These are phyloP conservation scores for Ephemerocybe angulata DNA, from an alignment of 768 basidiomycete genomes.

Conservation along the genomic window DNA sequence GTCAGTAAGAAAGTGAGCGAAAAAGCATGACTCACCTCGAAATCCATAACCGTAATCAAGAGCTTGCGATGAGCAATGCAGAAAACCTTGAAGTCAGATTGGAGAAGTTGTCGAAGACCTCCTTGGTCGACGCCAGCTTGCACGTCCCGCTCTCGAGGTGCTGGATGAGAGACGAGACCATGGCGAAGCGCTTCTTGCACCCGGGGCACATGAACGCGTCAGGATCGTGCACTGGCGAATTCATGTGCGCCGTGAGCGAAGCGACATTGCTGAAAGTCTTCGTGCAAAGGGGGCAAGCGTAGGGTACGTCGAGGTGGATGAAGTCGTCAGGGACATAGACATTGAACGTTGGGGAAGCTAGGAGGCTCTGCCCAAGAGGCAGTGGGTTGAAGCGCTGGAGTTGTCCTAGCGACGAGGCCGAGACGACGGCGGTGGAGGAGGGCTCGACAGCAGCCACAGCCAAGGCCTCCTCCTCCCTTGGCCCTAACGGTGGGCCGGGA, in stretches of 20 bases:
- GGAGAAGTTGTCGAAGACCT: conserved; percentile 26
- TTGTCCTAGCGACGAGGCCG: not conserved
- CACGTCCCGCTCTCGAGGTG: conserved; percentile 66
- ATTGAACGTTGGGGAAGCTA: not conserved
- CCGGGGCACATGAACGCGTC: conserved; percentile 55
- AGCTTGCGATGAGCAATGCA: conserved; percentile 5
- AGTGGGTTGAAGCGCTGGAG: not conserved
- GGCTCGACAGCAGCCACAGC: no score
- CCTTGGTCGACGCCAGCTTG: conserved; percentile 45
- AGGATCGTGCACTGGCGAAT: conserved; percentile 56
- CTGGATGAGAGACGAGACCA: conserved; percentile 57
- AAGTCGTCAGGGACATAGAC: conserved; percentile 5
- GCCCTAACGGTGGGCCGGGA: conserved; percentile 11
- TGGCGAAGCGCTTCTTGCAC: conserved; percentile 42
- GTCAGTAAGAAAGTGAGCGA: no score
- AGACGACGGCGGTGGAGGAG: no score
- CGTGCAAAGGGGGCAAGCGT: conserved; percentile 66
- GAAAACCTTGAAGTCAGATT: conserved; percentile 8
- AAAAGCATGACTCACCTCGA: no score
- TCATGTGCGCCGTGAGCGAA: conserved; percentile 58
- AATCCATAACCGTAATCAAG: no score
- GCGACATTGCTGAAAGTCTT: conserved; percentile 34
- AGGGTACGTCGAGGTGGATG: conserved; percentile 24
- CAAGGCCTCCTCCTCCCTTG: no score
- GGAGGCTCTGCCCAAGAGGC: not conserved